Conservation (phyloP, 2,329 filamentous ascomycete genomes). For the Apiospora saccharicola region DNA sequence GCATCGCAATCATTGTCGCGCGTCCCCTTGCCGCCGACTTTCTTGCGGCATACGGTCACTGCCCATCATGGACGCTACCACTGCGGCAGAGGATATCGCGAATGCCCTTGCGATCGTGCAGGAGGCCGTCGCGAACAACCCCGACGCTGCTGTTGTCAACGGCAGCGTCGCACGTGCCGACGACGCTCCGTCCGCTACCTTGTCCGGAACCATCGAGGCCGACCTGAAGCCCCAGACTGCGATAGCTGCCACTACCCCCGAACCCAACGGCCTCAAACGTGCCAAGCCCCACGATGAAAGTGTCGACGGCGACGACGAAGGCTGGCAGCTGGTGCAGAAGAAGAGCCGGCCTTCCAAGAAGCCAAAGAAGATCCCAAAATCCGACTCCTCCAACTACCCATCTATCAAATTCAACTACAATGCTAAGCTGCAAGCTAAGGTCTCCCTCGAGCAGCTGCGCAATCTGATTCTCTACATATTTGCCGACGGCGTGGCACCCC, state of each 20-base stretch:
- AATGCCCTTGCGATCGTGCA: slow-evolving; percentile 28
- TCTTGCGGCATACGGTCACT: slow-evolving; percentile 8
- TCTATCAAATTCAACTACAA: slow-evolving; percentile 64
- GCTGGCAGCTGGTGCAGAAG: slow-evolving; percentile 64
- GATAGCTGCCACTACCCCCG: neutral
- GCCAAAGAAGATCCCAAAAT: slow-evolving; percentile 66
- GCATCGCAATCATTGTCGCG: slow-evolving; percentile 11
- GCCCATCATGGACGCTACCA: slow-evolving; percentile 26
- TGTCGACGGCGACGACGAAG: slow-evolving; percentile 42
- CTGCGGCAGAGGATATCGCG: slow-evolving; percentile 26
- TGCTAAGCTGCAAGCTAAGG: slow-evolving; percentile 66
- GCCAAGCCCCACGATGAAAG: slow-evolving; percentile 54
- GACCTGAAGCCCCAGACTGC: neutral
- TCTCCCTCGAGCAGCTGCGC: slow-evolving; percentile 69
- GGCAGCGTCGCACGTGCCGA: slow-evolving; percentile 17
- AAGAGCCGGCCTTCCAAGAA: slow-evolving; percentile 58
- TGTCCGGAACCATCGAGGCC: slow-evolving; percentile 15
- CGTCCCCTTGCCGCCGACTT: slow-evolving; percentile 3
- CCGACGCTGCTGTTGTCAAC: slow-evolving; percentile 25
- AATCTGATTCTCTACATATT: slow-evolving; percentile 72
- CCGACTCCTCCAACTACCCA: slow-evolving; percentile 65
- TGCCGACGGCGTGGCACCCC: slow-evolving; percentile 69
- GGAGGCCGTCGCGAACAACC: slow-evolving; percentile 28
- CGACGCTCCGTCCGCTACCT: neutral
- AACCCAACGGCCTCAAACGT: slow-evolving; percentile 55